A percentile compares a stretch with the other conserved stretches of the same genome.
Conservation (phyloP, 2,329 filamentous ascomycete genomes). For the Raffaelea arxii region DNA sequence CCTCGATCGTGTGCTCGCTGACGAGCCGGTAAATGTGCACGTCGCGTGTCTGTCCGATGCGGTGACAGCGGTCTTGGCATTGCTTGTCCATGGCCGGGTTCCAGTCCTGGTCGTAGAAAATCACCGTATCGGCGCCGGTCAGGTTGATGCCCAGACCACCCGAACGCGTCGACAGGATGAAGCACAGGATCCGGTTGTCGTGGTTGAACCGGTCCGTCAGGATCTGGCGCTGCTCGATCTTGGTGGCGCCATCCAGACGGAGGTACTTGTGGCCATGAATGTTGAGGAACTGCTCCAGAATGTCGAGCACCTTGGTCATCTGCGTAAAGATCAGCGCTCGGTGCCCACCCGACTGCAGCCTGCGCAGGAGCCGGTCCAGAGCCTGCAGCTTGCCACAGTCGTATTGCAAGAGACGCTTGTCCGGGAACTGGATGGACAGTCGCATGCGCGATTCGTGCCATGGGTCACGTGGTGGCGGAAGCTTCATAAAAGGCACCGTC, state of each 20-base stretch:
- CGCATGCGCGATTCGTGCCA: slow-evolving; percentile 93
- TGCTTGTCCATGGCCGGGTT: slow-evolving; percentile 99
- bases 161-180: slow-evolving; percentile 90
- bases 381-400: slow-evolving; percentile 95
- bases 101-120: slow-evolving; percentile 99
- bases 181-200: slow-evolving; percentile 82
- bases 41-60: slow-evolving; percentile 93
- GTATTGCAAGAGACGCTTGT: slow-evolving; percentile 91
- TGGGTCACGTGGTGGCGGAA: slow-evolving; percentile 56
- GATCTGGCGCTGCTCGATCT: slow-evolving; percentile 90
- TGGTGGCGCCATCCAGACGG: slow-evolving; percentile 90
- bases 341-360: slow-evolving; percentile 80
- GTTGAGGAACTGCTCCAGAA: slow-evolving; percentile 94
- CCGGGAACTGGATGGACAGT: slow-evolving; percentile 90
- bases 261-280: slow-evolving; percentile 97
- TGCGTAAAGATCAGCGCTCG: slow-evolving; percentile 97
- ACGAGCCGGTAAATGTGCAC: slow-evolving; percentile 96
- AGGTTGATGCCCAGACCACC: slow-evolving; percentile 94
- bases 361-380: slow-evolving; percentile 75
- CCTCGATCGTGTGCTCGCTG: slow-evolving; percentile 91
- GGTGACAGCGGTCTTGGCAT: slow-evolving; percentile 93
- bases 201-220: slow-evolving; percentile 96
- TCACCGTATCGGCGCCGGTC: slow-evolving; percentile 92
- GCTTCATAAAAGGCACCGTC: slow-evolving; percentile 47
- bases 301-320: slow-evolving; percentile 97